Percentiles rank a stretch among this genome's conserved stretches.
phyloP scores from a whole-genome alignment of 371 early-diverging fungal genomes.

The Dinochytrium kinnereticum region DNA sequence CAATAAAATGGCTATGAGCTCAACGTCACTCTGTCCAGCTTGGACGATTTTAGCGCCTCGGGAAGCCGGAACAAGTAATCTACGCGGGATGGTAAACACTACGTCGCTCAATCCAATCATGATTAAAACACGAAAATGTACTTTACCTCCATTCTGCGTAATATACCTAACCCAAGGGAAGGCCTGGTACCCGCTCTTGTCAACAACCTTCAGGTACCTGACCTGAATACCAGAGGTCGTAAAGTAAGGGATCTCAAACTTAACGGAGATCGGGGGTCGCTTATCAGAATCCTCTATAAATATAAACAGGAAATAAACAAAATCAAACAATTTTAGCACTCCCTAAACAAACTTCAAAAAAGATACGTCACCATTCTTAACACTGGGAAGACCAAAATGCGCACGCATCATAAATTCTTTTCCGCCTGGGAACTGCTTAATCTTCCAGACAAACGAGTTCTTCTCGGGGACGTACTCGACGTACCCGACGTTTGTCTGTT shows the following conservation, averaged over 20 bases:
- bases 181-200: slow-evolving; percentile 97
- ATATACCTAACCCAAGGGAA: slow-evolving; percentile 99
- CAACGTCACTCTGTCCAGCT: slow-evolving; percentile 9
- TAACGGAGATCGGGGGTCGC: slow-evolving; percentile 93
- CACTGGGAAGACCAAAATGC: slow-evolving; percentile 95
- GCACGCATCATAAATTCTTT: slow-evolving; percentile 95
- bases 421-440: slow-evolving; percentile 97
- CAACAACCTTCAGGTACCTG: slow-evolving; percentile 97
- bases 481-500: slow-evolving; percentile 40
- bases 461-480: slow-evolving; percentile 94
- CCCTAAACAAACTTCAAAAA: slow-evolving; percentile 19
- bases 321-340: too few species aligned
- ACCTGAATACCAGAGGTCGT: slow-evolving; percentile 97
- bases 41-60: slow-evolving; percentile 35
- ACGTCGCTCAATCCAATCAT: neutral
- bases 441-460: slow-evolving; percentile 95
- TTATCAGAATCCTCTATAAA: slow-evolving; percentile 86
- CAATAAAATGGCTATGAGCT: neutral
- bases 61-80: slow-evolving; percentile 54
- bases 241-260: slow-evolving; percentile 98
- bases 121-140: slow-evolving; percentile 10
- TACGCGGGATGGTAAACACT: slow-evolving; percentile 20
- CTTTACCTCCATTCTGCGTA: slow-evolving; percentile 88
- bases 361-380: slow-evolving; percentile 74
- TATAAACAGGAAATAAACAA: neutral